These are phyloP conservation scores for Peronospora farinosa DNA, from an alignment of 352 stramenopile species.

Conservation along the genomic window DNA sequence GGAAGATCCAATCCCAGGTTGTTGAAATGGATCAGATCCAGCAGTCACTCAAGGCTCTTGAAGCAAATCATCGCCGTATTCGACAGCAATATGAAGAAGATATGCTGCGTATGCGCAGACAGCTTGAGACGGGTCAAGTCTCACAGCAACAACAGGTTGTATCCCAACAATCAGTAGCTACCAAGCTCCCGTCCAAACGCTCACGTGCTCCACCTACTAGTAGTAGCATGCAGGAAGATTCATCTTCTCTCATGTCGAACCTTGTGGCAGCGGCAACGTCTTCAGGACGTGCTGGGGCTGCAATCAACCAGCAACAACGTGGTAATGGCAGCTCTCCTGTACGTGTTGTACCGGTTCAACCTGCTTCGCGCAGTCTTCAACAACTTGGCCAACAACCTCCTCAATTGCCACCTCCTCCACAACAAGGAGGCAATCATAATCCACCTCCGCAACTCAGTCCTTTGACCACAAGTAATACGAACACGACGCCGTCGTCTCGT, in stretches of 20 bases:
- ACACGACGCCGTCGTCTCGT: constrained; percentile 52
- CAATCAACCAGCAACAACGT: constrained; percentile 26
- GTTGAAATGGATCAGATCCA: constrained; percentile 87
- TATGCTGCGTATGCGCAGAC: constrained; percentile 73
- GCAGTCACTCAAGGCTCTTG: constrained; percentile 77
- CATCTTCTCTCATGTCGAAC: constrained; percentile 57
- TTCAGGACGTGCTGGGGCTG: constrained; percentile 31
- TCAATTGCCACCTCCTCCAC: constrained; percentile 35
- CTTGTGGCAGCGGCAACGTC: constrained; percentile 46
- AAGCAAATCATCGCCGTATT: constrained; percentile 75
- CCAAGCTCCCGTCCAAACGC: constrained; percentile 56
- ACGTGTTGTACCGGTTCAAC: constrained; percentile 60
- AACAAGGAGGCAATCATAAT: constrained; percentile 15
- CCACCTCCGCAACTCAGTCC: constrained; percentile 52
- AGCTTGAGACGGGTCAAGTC: constrained; percentile 58
- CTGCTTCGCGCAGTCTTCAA: constrained; percentile 62
- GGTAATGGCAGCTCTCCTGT: constrained; percentile 40
- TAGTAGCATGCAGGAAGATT: constrained; percentile 42
- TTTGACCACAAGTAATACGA: constrained; percentile 44
- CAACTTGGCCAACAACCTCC: constrained; percentile 51
- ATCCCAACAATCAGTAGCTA: constrained; percentile 26
- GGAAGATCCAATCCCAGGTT: constrained; percentile 83
- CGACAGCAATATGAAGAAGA: constrained; percentile 85
- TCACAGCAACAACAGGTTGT: constrained; percentile 39
- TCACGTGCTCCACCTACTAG: constrained; percentile 39